phyloP scores from a whole-genome alignment of 192 early-diverging fungal species.

The Funneliformis geosporum region DNA sequence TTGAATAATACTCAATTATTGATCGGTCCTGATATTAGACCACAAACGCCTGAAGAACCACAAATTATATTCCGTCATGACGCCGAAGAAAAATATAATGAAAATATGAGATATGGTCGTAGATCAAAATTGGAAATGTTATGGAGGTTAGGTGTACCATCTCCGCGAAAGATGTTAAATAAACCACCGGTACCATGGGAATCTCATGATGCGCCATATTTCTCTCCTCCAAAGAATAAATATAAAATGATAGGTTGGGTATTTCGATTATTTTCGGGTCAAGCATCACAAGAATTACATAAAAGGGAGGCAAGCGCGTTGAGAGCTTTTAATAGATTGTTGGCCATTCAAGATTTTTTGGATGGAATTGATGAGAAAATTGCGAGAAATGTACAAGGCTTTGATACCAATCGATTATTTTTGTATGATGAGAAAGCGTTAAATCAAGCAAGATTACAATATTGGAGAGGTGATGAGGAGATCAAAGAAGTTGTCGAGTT shows the following conservation, averaged over 20 bases:
- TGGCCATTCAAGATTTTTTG: slow-evolving; percentile 62
- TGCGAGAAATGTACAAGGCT: slow-evolving; percentile 45
- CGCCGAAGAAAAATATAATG: slow-evolving; percentile 55
- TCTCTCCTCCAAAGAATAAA: slow-evolving; percentile 43
- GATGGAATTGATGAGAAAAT: slow-evolving; percentile 61
- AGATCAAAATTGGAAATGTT: slow-evolving; percentile 63
- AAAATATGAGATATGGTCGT: slow-evolving; percentile 65
- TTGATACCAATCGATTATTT: slow-evolving; percentile 49
- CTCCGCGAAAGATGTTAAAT: slow-evolving; percentile 45
- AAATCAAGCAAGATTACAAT: slow-evolving; percentile 49
- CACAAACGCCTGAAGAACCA: slow-evolving; percentile 61
- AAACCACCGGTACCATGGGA: slow-evolving; percentile 62
- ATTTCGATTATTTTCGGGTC: slow-evolving; percentile 61
- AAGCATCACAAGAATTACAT: slow-evolving; percentile 59
- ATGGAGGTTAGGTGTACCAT: slow-evolving; percentile 58
- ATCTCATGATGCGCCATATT: slow-evolving; percentile 40
- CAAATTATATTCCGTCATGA: slow-evolving; percentile 64
- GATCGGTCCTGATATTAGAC: slow-evolving; percentile 50
- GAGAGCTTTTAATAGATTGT: slow-evolving; percentile 59
- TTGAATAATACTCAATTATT: slow-evolving; percentile 59
- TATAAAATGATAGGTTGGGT: slow-evolving; percentile 62
- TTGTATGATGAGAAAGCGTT: slow-evolving; percentile 53
- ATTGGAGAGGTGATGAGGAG: slow-evolving; percentile 54
- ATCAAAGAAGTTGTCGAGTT: slow-evolving; percentile 45
- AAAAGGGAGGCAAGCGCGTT: slow-evolving; percentile 57